These are phyloP conservation scores for Halenospora varia DNA, from an alignment of 495 filamentous ascomycete species.

Conservation along the genomic window DNA sequence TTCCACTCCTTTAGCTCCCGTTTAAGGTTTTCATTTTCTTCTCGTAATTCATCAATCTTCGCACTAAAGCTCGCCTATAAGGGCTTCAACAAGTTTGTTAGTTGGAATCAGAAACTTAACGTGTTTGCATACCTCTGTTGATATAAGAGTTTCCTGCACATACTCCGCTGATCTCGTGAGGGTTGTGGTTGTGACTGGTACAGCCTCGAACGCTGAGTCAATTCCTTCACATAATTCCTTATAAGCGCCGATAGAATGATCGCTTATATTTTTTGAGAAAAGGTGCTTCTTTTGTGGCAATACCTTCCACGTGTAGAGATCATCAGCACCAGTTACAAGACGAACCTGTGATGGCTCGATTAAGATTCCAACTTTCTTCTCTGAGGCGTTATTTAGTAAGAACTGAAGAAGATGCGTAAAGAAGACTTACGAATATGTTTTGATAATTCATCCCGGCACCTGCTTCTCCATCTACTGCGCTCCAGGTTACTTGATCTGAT, in stretches of 20 bases:
- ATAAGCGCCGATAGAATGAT: conserved; percentile 2
- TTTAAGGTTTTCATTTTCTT: neutral
- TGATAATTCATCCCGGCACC: neutral
- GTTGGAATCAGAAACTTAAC: neutral
- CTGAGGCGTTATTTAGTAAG: neutral
- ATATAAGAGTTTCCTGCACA: neutral
- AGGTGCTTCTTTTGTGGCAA: neutral
- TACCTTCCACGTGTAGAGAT: neutral
- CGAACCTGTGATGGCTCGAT: conserved; percentile 3
- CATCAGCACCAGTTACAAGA: neutral
- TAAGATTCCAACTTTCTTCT: conserved; percentile 1
- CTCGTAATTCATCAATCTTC: conserved; percentile 1
- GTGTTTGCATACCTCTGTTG: neutral
- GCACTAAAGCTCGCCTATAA: neutral
- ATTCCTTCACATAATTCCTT: conserved; percentile 6
- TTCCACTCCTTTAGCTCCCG: neutral
- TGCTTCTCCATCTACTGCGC: neutral
- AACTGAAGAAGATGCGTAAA: neutral
- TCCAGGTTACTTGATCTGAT: conserved; percentile 1
- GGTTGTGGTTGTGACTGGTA: neutral
- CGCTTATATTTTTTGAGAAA: conserved; percentile 4
- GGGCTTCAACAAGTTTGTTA: neutral
- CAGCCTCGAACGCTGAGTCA: neutral
- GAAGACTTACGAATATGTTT: neutral
- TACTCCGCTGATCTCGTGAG: neutral